Conservation (phyloP, 1,284 basidiomycete genomes). For the Boletus chippewaensis region DNA sequence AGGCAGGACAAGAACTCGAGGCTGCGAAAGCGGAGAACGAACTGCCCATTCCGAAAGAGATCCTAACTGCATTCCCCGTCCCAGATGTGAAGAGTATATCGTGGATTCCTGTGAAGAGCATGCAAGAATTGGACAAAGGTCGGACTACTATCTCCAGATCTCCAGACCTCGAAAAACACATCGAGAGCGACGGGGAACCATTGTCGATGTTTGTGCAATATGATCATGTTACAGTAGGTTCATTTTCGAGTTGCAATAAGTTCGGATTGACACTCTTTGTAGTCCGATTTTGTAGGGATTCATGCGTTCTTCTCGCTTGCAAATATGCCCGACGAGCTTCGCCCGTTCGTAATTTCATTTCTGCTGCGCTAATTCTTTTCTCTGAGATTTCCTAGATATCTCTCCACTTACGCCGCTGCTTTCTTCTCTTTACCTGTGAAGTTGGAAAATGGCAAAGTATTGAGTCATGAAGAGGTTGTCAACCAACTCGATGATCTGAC, state of each 20-base stretch:
- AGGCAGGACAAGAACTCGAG: conserved; percentile 65
- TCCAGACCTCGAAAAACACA: conserved; percentile 51
- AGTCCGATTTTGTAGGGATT: conserved; percentile 90
- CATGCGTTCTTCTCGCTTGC: conserved; percentile 75
- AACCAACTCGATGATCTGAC: conserved; percentile 89
- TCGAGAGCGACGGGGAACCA: conserved; percentile 62
- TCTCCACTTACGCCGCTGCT: conserved; percentile 78
- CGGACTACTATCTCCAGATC: conserved; percentile 27
- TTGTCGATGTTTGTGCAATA: conserved; percentile 92
- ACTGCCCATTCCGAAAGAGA: conserved; percentile 70
- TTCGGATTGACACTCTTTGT: conserved; percentile 14
- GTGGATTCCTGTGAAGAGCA: conserved; percentile 90
- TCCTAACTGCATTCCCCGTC: conserved; percentile 81
- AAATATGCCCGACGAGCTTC: conserved; percentile 63
- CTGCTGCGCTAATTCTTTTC: not conserved
- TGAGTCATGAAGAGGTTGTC: conserved; percentile 88
- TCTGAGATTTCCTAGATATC: conserved; percentile 45
- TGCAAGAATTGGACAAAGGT: conserved; percentile 55
- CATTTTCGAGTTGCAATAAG: not conserved
- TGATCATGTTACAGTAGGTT: conserved; percentile 71
- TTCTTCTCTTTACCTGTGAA: conserved; percentile 89
- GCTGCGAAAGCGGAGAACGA: conserved; percentile 87
- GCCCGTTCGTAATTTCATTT: conserved; percentile 52
- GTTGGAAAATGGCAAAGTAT: conserved; percentile 58
- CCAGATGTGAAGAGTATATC: conserved; percentile 85